phyloP scores from a whole-genome alignment of 768 basidiomycete genomes.

The Podaxis sp. region DNA sequence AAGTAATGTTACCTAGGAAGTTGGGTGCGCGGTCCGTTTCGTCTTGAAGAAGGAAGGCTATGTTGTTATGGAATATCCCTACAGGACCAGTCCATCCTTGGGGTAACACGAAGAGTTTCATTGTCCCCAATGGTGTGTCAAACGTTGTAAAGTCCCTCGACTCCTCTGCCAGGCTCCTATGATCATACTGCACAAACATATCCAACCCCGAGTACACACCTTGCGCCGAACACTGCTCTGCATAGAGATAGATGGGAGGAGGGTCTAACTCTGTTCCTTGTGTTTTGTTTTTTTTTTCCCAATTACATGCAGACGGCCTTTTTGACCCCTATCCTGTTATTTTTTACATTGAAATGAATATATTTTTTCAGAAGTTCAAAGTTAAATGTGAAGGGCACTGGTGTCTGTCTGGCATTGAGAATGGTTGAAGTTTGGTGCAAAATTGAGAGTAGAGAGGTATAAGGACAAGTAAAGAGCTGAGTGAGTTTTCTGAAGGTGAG shows the following conservation, averaged over 20 bases:
- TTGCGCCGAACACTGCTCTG: slow-evolving; percentile 28
- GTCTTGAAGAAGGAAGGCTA: slow-evolving; percentile 31
- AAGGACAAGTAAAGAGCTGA: too few relatives aligned
- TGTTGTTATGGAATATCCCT: slow-evolving; percentile 30
- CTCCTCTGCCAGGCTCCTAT: slow-evolving; percentile 21
- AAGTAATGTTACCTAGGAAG: slow-evolving; percentile 32
- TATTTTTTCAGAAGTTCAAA: too few relatives aligned
- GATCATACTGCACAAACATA: slow-evolving; percentile 37
- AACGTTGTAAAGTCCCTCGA: slow-evolving; percentile 38
- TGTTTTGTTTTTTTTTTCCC: too few relatives aligned
- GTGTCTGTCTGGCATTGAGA: too few relatives aligned
- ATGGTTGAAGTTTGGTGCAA: too few relatives aligned
- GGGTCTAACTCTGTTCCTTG: too few relatives aligned
- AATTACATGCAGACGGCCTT: too few relatives aligned
- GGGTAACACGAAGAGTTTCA: slow-evolving; percentile 33
- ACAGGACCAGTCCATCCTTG: slow-evolving; percentile 41
- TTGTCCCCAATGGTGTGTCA: slow-evolving; percentile 33
- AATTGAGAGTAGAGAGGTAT: too few relatives aligned
- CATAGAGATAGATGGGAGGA: slow-evolving; percentile 33
- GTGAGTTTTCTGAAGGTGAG: too few relatives aligned
- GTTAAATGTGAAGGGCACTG: too few relatives aligned
- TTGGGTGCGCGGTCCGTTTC: slow-evolving; percentile 24
- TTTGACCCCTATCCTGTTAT: too few relatives aligned
- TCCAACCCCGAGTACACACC: slow-evolving; percentile 29
- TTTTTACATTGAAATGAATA: too few relatives aligned